Conservation (phyloP, 768 basidiomycete genomes). For the Albatrellus ellisii region DNA sequence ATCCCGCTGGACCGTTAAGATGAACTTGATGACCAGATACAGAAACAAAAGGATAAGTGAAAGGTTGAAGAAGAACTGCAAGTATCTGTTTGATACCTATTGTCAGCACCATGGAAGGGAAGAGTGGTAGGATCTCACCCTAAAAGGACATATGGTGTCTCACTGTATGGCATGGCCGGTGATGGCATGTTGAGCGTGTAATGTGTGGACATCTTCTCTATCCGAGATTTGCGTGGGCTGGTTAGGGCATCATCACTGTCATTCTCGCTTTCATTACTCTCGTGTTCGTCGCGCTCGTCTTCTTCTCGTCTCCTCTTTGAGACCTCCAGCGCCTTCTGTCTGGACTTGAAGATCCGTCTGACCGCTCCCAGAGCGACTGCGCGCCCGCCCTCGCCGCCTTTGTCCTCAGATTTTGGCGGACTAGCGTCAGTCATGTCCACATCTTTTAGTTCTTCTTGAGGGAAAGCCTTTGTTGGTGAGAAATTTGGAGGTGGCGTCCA, state of each 20-base stretch:
- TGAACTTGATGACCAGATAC: slow-evolving; percentile 76
- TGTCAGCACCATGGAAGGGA: slow-evolving; percentile 10
- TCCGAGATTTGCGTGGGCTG: slow-evolving; percentile 18
- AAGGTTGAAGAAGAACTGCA: slow-evolving; percentile 91
- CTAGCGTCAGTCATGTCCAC: slow-evolving; percentile 68
- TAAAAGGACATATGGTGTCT: slow-evolving; percentile 70
- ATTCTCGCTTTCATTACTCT: slow-evolving; percentile 35
- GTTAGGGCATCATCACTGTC: slow-evolving; percentile 21
- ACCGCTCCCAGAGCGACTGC: slow-evolving; percentile 52
- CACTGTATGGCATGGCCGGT: slow-evolving; percentile 38
- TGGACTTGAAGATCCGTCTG: slow-evolving; percentile 48
- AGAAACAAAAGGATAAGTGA: slow-evolving; percentile 73
- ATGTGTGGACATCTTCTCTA: slow-evolving; percentile 57
- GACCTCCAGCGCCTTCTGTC: slow-evolving; percentile 33
- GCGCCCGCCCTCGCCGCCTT: slow-evolving; percentile 25
- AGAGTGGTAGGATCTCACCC: slow-evolving; percentile 42
- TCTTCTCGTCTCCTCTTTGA: slow-evolving; percentile 11
- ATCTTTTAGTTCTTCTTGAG: slow-evolving; percentile 45
- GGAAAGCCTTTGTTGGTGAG: slow-evolving; percentile 47
- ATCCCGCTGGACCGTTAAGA: slow-evolving; percentile 82
- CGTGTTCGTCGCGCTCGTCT: slow-evolving; percentile 24
- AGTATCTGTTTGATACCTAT: slow-evolving; percentile 42
- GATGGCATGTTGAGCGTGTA: slow-evolving; percentile 76
- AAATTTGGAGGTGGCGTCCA: slow-evolving; percentile 57
- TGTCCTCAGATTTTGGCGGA: slow-evolving; percentile 36